A percentile compares a stretch with the other conserved stretches of the same genome.
These are phyloP conservation scores for Thelephora terrestris DNA, from an alignment of 1,284 basidiomycete genomes.

Conservation along the genomic window DNA sequence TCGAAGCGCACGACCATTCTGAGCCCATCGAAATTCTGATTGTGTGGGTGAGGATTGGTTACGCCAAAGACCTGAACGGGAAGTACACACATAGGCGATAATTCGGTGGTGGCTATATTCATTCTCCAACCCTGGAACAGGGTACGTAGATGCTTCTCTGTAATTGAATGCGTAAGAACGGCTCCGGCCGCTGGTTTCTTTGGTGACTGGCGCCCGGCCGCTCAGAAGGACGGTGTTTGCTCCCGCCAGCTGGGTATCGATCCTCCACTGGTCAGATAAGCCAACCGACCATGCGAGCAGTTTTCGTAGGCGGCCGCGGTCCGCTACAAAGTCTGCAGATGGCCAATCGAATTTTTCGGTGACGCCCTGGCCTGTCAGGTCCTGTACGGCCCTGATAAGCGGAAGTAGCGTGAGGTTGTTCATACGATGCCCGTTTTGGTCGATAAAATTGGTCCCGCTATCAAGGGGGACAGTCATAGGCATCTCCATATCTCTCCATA, in stretches of 20 bases:
- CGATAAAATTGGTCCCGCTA: conserved; percentile 26
- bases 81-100: conserved; percentile 25
- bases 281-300: conserved; percentile 38
- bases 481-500: conserved; percentile 37
- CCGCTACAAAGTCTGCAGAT: conserved; percentile 37
- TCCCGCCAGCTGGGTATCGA: conserved; percentile 41
- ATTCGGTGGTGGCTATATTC: conserved; percentile 27
- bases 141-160: conserved; percentile 31
- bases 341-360: conserved; percentile 30
- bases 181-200: conserved; percentile 21
- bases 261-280: conserved; percentile 32
- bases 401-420: conserved; percentile 30
- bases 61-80: background rate
- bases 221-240: conserved; percentile 35
- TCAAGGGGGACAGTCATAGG: too few species aligned
- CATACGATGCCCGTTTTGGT: conserved; percentile 36
- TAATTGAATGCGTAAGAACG: conserved; percentile 40
- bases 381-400: conserved; percentile 34
- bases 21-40: conserved; percentile 21
- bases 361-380: too few species aligned
- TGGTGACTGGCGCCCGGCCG: conserved; percentile 34
- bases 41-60: too few species aligned
- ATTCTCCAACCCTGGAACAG: conserved; percentile 20
- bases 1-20: conserved; percentile 23
- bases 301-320: conserved; percentile 40